Conservation (phyloP, 257 asterid genomes). For the Capsicum baccatum region DNA sequence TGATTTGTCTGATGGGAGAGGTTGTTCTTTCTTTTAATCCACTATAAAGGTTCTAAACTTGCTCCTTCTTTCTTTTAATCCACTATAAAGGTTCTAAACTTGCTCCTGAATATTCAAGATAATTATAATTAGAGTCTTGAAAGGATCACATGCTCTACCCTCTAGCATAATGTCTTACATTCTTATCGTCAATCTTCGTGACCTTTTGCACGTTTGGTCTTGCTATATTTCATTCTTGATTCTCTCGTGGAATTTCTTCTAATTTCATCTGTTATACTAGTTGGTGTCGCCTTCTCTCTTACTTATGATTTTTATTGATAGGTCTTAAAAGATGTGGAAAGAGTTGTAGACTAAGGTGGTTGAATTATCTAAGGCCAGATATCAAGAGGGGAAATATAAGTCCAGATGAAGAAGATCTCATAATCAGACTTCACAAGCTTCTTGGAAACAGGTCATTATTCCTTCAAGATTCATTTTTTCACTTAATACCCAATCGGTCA, state of each 20-base stretch:
- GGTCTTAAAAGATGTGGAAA: slow-evolving; percentile 30
- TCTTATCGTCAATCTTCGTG: neutral
- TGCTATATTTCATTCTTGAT: neutral
- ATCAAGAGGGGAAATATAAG: slow-evolving; percentile 24
- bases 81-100: neutral
- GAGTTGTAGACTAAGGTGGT: slow-evolving; percentile 24
- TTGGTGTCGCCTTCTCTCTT: neutral
- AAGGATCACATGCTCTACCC: neutral
- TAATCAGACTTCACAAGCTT: slow-evolving; percentile 26
- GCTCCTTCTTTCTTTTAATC: neutral
- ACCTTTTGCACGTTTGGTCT: neutral
- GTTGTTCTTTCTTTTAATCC: neutral
- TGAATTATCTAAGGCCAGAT: slow-evolving; percentile 27
- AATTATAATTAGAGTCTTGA: neutral
- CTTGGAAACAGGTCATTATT: slow-evolving; percentile 27
- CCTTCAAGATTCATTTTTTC: neutral
- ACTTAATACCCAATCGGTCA: neutral
- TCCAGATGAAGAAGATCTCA: slow-evolving; percentile 30
- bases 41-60: neutral
- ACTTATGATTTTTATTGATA: neutral
- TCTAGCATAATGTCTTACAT: neutral
- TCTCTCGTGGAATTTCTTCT: neutral
- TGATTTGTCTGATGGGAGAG: neutral
- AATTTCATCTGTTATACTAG: neutral
- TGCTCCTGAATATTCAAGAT: neutral